Evolutionary conservation across 441 rosid genomes (phyloP).

Genomic region (Croton setiger): DNA sequence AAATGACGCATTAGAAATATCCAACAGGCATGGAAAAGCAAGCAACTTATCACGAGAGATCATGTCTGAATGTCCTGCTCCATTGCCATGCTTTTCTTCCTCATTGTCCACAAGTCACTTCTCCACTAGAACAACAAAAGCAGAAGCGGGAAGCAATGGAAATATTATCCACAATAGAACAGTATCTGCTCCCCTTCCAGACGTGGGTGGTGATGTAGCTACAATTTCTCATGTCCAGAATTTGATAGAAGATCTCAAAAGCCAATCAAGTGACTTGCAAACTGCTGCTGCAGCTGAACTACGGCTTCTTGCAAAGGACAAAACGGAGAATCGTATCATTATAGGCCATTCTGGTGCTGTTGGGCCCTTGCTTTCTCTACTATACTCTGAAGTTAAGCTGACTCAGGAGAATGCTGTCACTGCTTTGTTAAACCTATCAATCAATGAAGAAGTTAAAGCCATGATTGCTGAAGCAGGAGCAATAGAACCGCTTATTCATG

Average conservation of each 20-base stretch:
- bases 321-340: conserved; percentile 58
- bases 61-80: conserved; percentile 25
- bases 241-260: conserved; percentile 67
- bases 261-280: conserved; percentile 50
- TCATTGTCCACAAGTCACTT: conserved; percentile 34
- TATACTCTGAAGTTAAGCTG: conserved; percentile 57
- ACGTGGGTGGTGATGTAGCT: conserved; percentile 41
- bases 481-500: conserved; percentile 78
- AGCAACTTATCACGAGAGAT: conserved; percentile 33
- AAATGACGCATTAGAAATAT: conserved; percentile 30
- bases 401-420: conserved; percentile 93
- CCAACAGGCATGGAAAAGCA: conserved; percentile 26
- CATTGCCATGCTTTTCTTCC: conserved; percentile 32
- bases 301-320: conserved; percentile 71
- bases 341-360: conserved; percentile 71
- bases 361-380: conserved; percentile 57
- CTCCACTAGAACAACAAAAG: conserved; percentile 32
- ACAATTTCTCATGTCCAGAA: conserved; percentile 45
- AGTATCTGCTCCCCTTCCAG: conserved; percentile 30
- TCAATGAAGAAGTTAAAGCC: conserved; percentile 69
- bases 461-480: conserved; percentile 72
- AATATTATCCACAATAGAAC: conserved; percentile 21
- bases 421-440: conserved; percentile 78
- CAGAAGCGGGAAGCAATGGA: conserved; percentile 34
- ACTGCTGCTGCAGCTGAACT: conserved; percentile 73